These are phyloP conservation scores for Phaeophleospora eucalypticola DNA, from an alignment of 2,329 filamentous ascomycete genomes.

Conservation along the genomic window DNA sequence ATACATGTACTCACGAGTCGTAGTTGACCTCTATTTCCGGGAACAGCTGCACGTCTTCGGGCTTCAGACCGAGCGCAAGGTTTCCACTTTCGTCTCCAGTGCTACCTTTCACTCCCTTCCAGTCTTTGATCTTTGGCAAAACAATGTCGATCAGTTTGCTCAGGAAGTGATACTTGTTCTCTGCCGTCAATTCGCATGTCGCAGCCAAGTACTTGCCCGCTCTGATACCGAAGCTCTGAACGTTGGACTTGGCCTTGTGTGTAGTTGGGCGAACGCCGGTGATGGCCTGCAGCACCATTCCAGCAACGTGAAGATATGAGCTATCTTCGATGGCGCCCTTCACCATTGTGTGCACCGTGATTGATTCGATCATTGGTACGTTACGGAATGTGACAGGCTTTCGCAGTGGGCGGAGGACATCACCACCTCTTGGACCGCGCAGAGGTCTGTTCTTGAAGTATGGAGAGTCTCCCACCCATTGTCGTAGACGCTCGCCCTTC, in stretches of 20 bases:
- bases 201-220: slow-evolving; percentile 68
- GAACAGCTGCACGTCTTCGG: slow-evolving; percentile 75
- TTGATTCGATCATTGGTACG: slow-evolving; percentile 73
- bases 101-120: slow-evolving; percentile 70
- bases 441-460: slow-evolving; percentile 90
- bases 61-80: slow-evolving; percentile 72
- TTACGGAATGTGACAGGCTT: slow-evolving; percentile 71
- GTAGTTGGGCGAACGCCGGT: slow-evolving; percentile 69
- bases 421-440: slow-evolving; percentile 76
- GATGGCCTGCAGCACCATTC: slow-evolving; percentile 80
- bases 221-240: slow-evolving; percentile 70
- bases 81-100: slow-evolving; percentile 88
- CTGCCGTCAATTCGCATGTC: slow-evolving; percentile 72
- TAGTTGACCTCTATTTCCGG: slow-evolving; percentile 95
- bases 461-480: slow-evolving; percentile 85
- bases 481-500: slow-evolving; percentile 64
- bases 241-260: slow-evolving; percentile 65
- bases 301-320: slow-evolving; percentile 73
- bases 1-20: slow-evolving; percentile 64
- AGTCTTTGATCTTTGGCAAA: slow-evolving; percentile 93
- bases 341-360: slow-evolving; percentile 77
- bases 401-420: slow-evolving; percentile 65
- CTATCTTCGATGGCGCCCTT: slow-evolving; percentile 64
- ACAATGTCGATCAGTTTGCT: slow-evolving; percentile 88
- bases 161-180: slow-evolving; percentile 83